These are phyloP conservation scores for Myxozyma neglecta DNA, from an alignment of 805 yeast genomes.

Conservation along the genomic window DNA sequence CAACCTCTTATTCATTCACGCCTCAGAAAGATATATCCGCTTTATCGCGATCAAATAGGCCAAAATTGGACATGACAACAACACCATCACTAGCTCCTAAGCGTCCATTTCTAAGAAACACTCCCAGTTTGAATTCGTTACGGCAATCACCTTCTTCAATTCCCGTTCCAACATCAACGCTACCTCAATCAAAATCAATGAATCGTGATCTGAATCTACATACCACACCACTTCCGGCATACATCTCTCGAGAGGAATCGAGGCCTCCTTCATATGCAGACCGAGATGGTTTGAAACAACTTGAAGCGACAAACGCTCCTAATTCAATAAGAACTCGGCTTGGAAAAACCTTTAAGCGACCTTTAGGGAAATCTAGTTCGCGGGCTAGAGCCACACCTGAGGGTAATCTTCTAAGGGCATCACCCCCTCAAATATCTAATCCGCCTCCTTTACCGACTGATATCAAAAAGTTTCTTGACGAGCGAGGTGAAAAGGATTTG, in stretches of 20 bases:
- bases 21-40: background rate
- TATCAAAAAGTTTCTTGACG: background rate
- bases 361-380: background rate
- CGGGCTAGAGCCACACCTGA: background rate
- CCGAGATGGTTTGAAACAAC: background rate
- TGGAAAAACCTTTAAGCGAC: conserved; percentile 8
- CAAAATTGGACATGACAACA: background rate
- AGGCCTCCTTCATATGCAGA: background rate
- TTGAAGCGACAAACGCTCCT: background rate
- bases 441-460: background rate
- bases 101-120: background rate
- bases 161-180: background rate
- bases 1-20: background rate
- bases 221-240: background rate
- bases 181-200: conserved; percentile 4
- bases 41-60: background rate
- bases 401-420: background rate
- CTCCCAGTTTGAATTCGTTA: conserved; percentile 5
- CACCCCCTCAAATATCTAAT: conserved; percentile 10
- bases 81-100: background rate
- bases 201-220: background rate
- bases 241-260: background rate
- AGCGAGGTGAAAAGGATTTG: background rate
- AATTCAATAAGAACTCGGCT: background rate
- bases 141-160: conserved; percentile 5